Percentiles rank a stretch among this genome's conserved stretches.
Conservation (phyloP, 2,329 filamentous ascomycete species). For the Tolypocladium amazonense region DNA sequence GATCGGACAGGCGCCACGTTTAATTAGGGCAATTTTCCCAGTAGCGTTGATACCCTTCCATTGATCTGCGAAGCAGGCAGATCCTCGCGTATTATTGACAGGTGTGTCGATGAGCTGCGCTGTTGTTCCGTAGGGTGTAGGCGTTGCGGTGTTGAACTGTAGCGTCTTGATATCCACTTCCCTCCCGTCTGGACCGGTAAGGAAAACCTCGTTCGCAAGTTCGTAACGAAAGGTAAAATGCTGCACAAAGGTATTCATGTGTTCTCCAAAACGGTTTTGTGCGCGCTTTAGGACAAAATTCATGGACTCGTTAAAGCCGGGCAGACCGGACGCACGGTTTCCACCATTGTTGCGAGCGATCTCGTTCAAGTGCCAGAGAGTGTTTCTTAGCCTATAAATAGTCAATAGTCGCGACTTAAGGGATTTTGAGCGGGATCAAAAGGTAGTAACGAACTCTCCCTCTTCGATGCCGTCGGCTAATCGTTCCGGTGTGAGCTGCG, state of each 20-base stretch:
- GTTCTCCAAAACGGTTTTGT: conserved; percentile 24
- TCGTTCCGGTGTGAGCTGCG: conserved; percentile 26
- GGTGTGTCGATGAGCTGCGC: conserved; percentile 23
- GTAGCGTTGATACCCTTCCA: conserved; percentile 29
- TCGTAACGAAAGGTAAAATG: conserved; percentile 35
- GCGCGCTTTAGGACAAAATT: conserved; percentile 43
- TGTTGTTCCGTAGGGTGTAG: conserved; percentile 22
- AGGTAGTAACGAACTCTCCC: conserved; percentile 19
- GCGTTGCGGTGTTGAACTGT: conserved; percentile 36
- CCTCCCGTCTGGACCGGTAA: conserved; percentile 34
- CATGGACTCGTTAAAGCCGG: conserved; percentile 47
- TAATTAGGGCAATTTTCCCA: conserved; percentile 33
- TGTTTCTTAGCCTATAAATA: conserved; percentile 34
- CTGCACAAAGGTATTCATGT: conserved; percentile 34
- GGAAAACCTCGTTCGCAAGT: conserved; percentile 28
- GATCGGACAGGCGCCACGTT: conserved; percentile 31
- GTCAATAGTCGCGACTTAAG: neutral
- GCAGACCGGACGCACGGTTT: conserved; percentile 48
- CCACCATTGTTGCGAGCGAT: conserved; percentile 46
- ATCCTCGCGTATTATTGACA: conserved; percentile 24
- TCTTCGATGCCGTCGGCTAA: conserved; percentile 27
- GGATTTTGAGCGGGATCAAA: neutral
- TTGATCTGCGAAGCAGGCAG: conserved; percentile 27
- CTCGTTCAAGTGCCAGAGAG: conserved; percentile 41
- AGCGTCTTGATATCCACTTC: conserved; percentile 31